Evolutionary conservation across 2,329 filamentous ascomycete species (phyloP).

Genomic region (Magnaporthiopsis poae): DNA sequence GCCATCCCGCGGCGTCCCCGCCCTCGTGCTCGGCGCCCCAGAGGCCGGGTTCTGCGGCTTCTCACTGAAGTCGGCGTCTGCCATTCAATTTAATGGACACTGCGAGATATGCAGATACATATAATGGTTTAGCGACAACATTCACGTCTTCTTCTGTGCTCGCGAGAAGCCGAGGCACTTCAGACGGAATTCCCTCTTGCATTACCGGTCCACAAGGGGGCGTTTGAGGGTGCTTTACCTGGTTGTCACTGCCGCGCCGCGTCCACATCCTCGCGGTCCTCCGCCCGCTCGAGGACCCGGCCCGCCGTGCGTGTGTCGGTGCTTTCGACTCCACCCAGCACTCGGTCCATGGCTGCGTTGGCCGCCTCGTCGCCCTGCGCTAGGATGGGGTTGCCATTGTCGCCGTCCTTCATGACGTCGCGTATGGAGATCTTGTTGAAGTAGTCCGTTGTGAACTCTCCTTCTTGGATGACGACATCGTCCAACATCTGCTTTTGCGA

Average conservation of each 20-base stretch:
- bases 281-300: slow-evolving; percentile 73
- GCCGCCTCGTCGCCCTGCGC: slow-evolving; percentile 62
- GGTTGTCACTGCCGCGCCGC: too few species aligned
- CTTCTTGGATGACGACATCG: slow-evolving; percentile 96
- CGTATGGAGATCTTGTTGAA: slow-evolving; percentile 68
- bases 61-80: slow-evolving; percentile 75
- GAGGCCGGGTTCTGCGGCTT: slow-evolving; percentile 36
- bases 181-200: too few species aligned
- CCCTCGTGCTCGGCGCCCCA: slow-evolving; percentile 39
- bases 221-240: too few species aligned
- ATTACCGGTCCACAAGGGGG: too few species aligned
- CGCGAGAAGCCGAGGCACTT: too few species aligned
- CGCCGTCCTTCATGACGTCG: slow-evolving; percentile 57
- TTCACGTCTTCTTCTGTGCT: too few species aligned
- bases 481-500: slow-evolving; percentile 97
- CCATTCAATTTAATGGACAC: too few species aligned
- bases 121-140: too few species aligned
- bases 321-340: slow-evolving; percentile 58
- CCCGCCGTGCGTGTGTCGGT: slow-evolving; percentile 53
- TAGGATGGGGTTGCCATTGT: slow-evolving; percentile 22
- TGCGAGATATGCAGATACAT: too few species aligned
- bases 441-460: slow-evolving; percentile 94
- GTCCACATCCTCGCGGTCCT: slow-evolving; percentile 83
- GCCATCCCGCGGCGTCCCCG: slow-evolving; percentile 39
- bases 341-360: slow-evolving; percentile 73